These are phyloP conservation scores for Phytophthora europaea DNA, from an alignment of 352 stramenopile species.

Conservation along the genomic window DNA sequence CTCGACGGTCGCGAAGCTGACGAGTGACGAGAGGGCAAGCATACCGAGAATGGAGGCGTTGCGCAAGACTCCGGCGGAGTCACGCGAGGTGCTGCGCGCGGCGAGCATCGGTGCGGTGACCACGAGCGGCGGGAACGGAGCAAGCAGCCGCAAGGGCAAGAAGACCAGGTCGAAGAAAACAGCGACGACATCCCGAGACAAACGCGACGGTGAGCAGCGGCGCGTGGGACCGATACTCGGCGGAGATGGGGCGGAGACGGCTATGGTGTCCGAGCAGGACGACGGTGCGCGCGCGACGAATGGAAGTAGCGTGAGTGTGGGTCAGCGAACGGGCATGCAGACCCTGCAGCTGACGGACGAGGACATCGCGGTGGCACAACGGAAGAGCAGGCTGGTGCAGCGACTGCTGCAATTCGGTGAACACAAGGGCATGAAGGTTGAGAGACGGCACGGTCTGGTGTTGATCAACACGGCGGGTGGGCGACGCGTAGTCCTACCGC, in stretches of 20 bases:
- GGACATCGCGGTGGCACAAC: neutral
- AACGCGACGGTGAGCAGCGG: neutral
- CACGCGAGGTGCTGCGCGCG: neutral
- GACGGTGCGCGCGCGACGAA: neutral
- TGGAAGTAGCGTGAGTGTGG: neutral
- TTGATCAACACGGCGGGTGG: too few species aligned
- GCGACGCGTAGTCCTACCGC: too few species aligned
- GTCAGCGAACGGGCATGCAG: neutral
- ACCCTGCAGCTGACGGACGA: neutral
- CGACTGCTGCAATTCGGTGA: neutral
- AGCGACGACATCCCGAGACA: neutral
- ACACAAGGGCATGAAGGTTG: too few species aligned
- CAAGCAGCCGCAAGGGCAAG: neutral
- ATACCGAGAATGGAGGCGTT: neutral
- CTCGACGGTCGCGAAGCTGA: neutral
- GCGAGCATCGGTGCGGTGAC: neutral
- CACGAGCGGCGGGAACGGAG: neutral
- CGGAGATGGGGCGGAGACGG: neutral
- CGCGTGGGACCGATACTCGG: neutral
- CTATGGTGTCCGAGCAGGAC: too few species aligned
- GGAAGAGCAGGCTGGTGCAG: too few species aligned
- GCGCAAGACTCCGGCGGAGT: neutral
- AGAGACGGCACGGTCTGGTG: too few species aligned
- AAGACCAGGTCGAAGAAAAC: neutral
- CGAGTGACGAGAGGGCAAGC: neutral